Evolutionary conservation across 116 monocot species (phyloP).

Genomic region (Papilionanthe hybrid): DNA sequence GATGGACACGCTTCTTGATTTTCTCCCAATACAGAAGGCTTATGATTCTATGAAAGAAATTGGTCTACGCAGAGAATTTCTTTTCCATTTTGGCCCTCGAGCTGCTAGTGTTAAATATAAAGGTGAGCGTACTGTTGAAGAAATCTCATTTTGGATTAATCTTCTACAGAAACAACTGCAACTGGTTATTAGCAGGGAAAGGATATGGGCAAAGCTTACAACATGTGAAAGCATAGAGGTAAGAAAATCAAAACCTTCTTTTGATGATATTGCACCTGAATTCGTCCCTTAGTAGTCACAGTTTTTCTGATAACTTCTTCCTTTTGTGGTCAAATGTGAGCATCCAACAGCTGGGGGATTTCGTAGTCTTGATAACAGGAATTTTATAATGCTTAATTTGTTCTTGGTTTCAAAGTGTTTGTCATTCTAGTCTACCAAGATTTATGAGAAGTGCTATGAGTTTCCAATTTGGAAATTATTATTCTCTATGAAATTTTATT

Average conservation of each 20-base stretch:
- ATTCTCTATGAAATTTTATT: background rate
- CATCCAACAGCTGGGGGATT: background rate
- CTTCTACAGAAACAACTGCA: constrained; percentile 73
- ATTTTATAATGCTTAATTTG: background rate
- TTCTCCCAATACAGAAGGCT: constrained; percentile 65
- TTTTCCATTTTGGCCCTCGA: constrained; percentile 87
- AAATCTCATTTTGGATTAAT: constrained; percentile 88
- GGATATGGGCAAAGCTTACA: constrained; percentile 94
- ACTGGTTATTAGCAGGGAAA: constrained; percentile 84
- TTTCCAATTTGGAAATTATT: background rate
- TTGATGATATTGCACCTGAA: background rate
- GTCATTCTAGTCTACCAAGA: background rate
- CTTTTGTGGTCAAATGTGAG: background rate
- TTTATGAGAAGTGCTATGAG: background rate
- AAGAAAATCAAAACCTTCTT: constrained; percentile 12
- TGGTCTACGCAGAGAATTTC: constrained; percentile 78
- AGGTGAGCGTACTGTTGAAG: constrained; percentile 51
- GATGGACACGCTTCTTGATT: constrained; percentile 89
- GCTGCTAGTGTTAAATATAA: constrained; percentile 52
- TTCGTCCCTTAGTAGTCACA: background rate
- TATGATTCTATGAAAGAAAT: constrained; percentile 82
- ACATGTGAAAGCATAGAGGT: constrained; percentile 99
- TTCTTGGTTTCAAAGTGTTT: background rate
- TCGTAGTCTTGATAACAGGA: background rate
- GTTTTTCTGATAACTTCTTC: background rate